These are phyloP conservation scores for Colletotrichum limetticola DNA, from an alignment of 2,329 filamentous ascomycete species.

Conservation along the genomic window DNA sequence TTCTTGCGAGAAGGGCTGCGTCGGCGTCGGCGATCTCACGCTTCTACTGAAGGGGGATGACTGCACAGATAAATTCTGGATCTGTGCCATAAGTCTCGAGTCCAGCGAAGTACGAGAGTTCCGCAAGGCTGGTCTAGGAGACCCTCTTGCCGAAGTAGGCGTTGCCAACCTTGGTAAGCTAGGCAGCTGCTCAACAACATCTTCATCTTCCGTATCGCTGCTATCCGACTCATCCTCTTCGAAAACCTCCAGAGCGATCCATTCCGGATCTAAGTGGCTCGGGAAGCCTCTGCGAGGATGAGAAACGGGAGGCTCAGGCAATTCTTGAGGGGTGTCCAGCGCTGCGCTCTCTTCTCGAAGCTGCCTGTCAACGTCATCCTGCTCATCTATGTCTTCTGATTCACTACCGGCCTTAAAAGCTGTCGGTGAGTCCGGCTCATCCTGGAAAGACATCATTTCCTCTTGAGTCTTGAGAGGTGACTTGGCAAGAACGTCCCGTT, in stretches of 20 bases:
- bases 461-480: constrained; percentile 61
- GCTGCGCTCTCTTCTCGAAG: constrained; percentile 49
- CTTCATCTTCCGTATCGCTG: constrained; percentile 53
- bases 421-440: background rate
- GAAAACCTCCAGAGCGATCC: constrained; percentile 91
- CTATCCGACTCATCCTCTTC: constrained; percentile 63
- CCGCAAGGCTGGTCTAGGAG: constrained; percentile 17
- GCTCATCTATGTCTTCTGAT: constrained; percentile 43
- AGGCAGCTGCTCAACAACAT: constrained; percentile 40
- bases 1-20: constrained; percentile 4
- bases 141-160: constrained; percentile 6
- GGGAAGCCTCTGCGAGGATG: constrained; percentile 68
- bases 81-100: constrained; percentile 51
- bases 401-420: background rate
- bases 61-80: constrained; percentile 51
- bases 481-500: constrained; percentile 74
- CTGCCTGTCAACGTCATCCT: constrained; percentile 60
- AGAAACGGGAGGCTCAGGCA: background rate
- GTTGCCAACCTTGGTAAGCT: background rate
- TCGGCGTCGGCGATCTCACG: constrained; percentile 2
- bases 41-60: constrained; percentile 27
- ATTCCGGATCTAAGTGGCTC: constrained; percentile 83
- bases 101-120: constrained; percentile 46
- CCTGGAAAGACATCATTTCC: constrained; percentile 40
- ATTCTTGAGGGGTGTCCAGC: constrained; percentile 32